Conservation (phyloP, 2,329 filamentous ascomycete genomes). For the Pyrenochaeta sp. region DNA sequence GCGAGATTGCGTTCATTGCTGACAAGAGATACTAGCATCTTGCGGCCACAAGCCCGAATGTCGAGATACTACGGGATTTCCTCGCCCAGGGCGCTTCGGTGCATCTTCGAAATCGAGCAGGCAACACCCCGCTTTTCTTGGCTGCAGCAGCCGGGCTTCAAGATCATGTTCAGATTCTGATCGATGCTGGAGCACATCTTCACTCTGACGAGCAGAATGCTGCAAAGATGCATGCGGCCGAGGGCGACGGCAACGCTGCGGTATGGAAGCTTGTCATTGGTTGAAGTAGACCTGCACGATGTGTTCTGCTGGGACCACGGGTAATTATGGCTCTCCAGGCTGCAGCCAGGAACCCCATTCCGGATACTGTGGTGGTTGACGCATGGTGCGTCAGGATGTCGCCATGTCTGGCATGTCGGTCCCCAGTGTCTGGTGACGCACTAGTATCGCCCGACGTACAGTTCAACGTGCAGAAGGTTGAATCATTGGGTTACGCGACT, state of each 20-base stretch:
- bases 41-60: slow-evolving; percentile 64
- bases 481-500: slow-evolving; percentile 31
- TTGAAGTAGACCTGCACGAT: slow-evolving; percentile 26
- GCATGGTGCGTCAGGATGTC: slow-evolving; percentile 30
- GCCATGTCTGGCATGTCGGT: slow-evolving; percentile 33
- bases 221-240: slow-evolving; percentile 56
- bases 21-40: slow-evolving; percentile 58
- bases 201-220: slow-evolving; percentile 65
- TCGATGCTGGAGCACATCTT: slow-evolving; percentile 66
- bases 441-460: slow-evolving; percentile 28
- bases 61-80: slow-evolving; percentile 64
- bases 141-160: slow-evolving; percentile 65
- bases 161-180: slow-evolving; percentile 63
- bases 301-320: slow-evolving; percentile 30
- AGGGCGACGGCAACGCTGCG: slow-evolving; percentile 41
- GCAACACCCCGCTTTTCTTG: slow-evolving; percentile 67
- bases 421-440: slow-evolving; percentile 37
- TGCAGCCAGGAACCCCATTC: slow-evolving; percentile 26
- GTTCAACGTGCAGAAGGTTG: slow-evolving; percentile 22
- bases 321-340: slow-evolving; percentile 36
- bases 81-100: slow-evolving; percentile 66
- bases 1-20: slow-evolving; percentile 42
- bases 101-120: slow-evolving; percentile 66
- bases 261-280: slow-evolving; percentile 47
- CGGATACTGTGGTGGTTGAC: slow-evolving; percentile 27